phyloP scores from a whole-genome alignment of 2,329 filamentous ascomycete genomes.

The Diplodia seriata region DNA sequence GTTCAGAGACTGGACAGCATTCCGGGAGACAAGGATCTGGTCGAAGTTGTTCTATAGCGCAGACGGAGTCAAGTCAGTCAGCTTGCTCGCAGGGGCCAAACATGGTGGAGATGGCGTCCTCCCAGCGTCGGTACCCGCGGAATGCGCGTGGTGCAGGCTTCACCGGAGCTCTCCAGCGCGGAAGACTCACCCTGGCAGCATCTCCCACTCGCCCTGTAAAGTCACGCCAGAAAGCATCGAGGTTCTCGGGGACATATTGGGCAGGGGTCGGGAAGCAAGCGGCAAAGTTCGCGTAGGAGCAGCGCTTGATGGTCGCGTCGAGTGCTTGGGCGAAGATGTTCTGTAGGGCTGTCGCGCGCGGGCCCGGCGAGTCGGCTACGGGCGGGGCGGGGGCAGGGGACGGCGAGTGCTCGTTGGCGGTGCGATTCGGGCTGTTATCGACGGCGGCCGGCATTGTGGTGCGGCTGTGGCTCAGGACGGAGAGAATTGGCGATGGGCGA shows the following conservation, averaged over 20 bases:
- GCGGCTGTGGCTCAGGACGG: neutral
- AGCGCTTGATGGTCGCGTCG: conserved; percentile 65
- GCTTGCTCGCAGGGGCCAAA: conserved; percentile 2
- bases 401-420: conserved; percentile 49
- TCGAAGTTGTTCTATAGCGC: conserved; percentile 60
- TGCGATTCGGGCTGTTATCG: conserved; percentile 8
- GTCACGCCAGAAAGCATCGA: conserved; percentile 65
- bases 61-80: neutral
- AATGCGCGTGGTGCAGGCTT: neutral
- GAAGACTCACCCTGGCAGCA: conserved; percentile 54
- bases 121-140: neutral
- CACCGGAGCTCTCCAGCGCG: neutral
- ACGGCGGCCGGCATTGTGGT: conserved; percentile 43
- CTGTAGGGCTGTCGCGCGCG: conserved; percentile 65
- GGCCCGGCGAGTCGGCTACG: conserved; percentile 62
- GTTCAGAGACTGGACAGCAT: conserved; percentile 65
- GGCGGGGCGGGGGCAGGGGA: conserved; percentile 63
- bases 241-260: conserved; percentile 60
- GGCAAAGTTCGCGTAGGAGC: conserved; percentile 67
- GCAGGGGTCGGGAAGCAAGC: conserved; percentile 70
- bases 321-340: conserved; percentile 67
- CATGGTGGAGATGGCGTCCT: neutral
- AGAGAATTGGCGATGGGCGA: conserved; percentile 5
- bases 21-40: conserved; percentile 62
- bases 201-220: conserved; percentile 65